Evolutionary conservation across 1,284 basidiomycete genomes (phyloP).

Genomic region (Pseudozyma tsukubaensis): DNA sequence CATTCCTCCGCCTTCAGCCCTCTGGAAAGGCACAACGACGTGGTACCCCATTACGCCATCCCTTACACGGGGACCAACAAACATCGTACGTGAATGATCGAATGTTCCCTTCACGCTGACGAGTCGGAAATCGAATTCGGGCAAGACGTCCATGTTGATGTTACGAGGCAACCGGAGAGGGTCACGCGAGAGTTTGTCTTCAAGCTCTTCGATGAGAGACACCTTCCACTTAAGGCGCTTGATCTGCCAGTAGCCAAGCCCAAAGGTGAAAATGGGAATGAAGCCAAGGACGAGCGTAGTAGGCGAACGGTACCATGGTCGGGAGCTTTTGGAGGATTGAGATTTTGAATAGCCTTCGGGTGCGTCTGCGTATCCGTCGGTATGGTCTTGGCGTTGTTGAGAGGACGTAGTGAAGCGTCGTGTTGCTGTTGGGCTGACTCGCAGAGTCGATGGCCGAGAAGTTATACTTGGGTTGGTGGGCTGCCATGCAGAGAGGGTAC

Average conservation of each 20-base stretch:
- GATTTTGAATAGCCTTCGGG: slow-evolving; percentile 35
- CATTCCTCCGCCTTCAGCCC: slow-evolving; percentile 73
- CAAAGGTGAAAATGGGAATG: slow-evolving; percentile 90
- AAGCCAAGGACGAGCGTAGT: slow-evolving; percentile 77
- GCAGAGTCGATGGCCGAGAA: not conserved
- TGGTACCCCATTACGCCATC: slow-evolving; percentile 89
- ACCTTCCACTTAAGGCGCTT: slow-evolving; percentile 95
- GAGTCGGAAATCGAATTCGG: slow-evolving; percentile 61
- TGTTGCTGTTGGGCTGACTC: not conserved
- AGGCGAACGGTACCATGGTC: slow-evolving; percentile 62
- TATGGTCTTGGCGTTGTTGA: not conserved
- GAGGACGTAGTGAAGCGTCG: slow-evolving; percentile 15
- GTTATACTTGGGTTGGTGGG: not conserved
- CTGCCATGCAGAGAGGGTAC: not conserved
- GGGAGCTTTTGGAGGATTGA: slow-evolving; percentile 9
- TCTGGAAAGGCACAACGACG: slow-evolving; percentile 84
- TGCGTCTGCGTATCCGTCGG: slow-evolving; percentile 27
- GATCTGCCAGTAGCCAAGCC: slow-evolving; percentile 91
- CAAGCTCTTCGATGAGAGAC: slow-evolving; percentile 89
- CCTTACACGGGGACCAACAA: slow-evolving; percentile 85
- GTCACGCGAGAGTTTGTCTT: slow-evolving; percentile 85
- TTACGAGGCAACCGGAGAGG: slow-evolving; percentile 83
- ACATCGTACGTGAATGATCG: slow-evolving; percentile 78
- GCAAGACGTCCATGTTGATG: slow-evolving; percentile 75
- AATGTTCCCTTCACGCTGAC: slow-evolving; percentile 56